Conservation (phyloP, 768 basidiomycete genomes). For the Boletus fagicola region DNA sequence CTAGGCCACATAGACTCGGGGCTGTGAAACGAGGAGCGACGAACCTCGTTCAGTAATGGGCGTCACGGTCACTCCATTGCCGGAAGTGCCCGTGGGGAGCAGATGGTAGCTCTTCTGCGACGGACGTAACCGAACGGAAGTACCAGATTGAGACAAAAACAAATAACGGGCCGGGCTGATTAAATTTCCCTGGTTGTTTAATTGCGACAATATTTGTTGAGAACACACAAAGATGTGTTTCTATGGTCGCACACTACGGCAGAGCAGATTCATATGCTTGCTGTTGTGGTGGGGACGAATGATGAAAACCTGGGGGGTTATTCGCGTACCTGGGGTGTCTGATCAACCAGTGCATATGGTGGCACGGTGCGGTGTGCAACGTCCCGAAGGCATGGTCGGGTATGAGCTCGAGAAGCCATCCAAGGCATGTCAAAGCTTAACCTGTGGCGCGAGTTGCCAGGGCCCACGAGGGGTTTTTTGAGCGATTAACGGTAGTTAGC, state of each 20-base stretch:
- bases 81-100: slow-evolving; percentile 26
- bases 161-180: slow-evolving; percentile 6
- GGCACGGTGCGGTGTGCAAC: no score
- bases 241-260: neutral
- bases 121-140: slow-evolving; percentile 31
- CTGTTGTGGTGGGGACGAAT: neutral
- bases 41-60: slow-evolving; percentile 7
- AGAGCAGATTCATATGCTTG: neutral
- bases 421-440: neutral
- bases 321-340: slow-evolving; percentile 16
- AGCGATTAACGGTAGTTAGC: slow-evolving; percentile 9
- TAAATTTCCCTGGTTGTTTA: slow-evolving; percentile 6
- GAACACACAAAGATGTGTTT: neutral
- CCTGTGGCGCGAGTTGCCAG: neutral
- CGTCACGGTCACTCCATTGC: slow-evolving; percentile 12
- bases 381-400: neutral
- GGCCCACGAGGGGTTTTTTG: neutral
- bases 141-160: slow-evolving; percentile 20
- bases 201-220: neutral
- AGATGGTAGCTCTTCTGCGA: slow-evolving; percentile 9
- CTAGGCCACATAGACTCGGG: neutral
- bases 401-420: neutral
- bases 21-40: neutral
- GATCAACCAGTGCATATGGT: neutral
- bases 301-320: slow-evolving; percentile 1